Evolutionary conservation across 305 asterid genomes (phyloP), one percentile per base, ranked within the genome.

Genomic region (Solanum hybrid): DNA sequence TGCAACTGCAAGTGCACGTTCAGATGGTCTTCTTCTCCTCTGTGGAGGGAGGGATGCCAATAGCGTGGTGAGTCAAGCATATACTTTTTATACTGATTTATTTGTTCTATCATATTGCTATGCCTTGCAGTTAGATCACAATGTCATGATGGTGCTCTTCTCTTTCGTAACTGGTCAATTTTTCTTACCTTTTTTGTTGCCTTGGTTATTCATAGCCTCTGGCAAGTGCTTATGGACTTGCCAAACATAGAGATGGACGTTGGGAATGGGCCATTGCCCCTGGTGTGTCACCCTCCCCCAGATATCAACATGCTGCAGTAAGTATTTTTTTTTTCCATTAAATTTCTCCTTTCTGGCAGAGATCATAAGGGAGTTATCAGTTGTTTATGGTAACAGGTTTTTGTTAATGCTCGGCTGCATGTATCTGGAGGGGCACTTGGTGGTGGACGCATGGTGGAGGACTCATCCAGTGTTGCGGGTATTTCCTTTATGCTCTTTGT

Each of bases 231-330:
- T 97, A 96, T 92, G 99, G 99, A 36, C 99, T 97, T 88, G 99
- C 99, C 41, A 97, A 97, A 92, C 98, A 97, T 90, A 96, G 98
- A 93, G 99, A 97, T 95, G 99, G 99, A 91, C 99, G 99, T 80
- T 97, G 99, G 99, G 99, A 97, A 93, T 97, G 99, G 99, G 99
- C 99, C 92, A 97, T 97, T 92, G 99, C 99, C 86, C 99, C 99
- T 79, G 99, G 99, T 85, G 99, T 97, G 89, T 96, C 99, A 70
- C 99, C 99, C 2, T 95, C 98, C 90, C 90, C 98, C 84, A 96
- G 98, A 94, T 97, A 96, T 93, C 99, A 97, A 92, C 99, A 97
- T 93, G 99, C 99, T 76, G 99, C 99, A 36, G 99, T 97, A 91
- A 92, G 98, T 93, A 14, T 51, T 73, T 34, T 29, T 29, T 29